A percentile compares a stretch with the other conserved stretches of the same genome.
Conservation (phyloP, 768 basidiomycete species). For the Leccinum pellstonianum region DNA sequence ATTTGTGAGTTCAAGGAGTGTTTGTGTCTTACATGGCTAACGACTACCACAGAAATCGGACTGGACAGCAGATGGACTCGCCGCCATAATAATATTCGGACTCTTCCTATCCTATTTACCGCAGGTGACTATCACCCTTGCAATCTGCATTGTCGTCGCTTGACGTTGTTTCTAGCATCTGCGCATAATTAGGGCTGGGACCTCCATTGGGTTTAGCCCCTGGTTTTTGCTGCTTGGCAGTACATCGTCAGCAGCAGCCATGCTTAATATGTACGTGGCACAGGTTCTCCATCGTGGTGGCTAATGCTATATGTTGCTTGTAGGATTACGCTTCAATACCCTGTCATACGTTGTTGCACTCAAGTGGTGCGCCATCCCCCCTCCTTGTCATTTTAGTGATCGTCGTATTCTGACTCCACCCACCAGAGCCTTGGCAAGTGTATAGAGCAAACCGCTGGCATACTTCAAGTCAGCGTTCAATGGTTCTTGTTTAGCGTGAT, state of each 20-base stretch:
- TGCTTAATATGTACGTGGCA: slow-evolving; percentile 74
- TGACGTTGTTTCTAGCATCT: slow-evolving; percentile 51
- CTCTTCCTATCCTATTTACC: slow-evolving; percentile 82
- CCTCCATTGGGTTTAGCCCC: slow-evolving; percentile 89
- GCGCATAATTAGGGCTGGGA: slow-evolving; percentile 73
- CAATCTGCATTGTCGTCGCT: not conserved
- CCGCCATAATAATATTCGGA: slow-evolving; percentile 70
- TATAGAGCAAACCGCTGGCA: slow-evolving; percentile 75
- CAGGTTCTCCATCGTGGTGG: not conserved
- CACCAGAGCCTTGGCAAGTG: slow-evolving; percentile 66
- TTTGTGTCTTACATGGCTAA: not conserved
- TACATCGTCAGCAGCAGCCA: slow-evolving; percentile 75
- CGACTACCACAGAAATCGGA: slow-evolving; percentile 58
- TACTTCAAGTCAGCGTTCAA: slow-evolving; percentile 78
- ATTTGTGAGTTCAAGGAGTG: slow-evolving; percentile 14
- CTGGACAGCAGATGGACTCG: slow-evolving; percentile 56
- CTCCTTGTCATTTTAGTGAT: not conserved
- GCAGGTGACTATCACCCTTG: slow-evolving; percentile 47
- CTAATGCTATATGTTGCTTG: not conserved
- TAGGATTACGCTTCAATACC: slow-evolving; percentile 84
- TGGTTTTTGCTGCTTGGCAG: slow-evolving; percentile 89
- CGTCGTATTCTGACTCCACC: not conserved
- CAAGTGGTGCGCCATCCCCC: slow-evolving; percentile 54
- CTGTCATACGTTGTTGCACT: slow-evolving; percentile 76
- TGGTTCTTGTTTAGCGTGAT: slow-evolving; percentile 84